Evolutionary conservation across 305 asterid genomes (phyloP).

Genomic region (Fraxinus floribunda): DNA sequence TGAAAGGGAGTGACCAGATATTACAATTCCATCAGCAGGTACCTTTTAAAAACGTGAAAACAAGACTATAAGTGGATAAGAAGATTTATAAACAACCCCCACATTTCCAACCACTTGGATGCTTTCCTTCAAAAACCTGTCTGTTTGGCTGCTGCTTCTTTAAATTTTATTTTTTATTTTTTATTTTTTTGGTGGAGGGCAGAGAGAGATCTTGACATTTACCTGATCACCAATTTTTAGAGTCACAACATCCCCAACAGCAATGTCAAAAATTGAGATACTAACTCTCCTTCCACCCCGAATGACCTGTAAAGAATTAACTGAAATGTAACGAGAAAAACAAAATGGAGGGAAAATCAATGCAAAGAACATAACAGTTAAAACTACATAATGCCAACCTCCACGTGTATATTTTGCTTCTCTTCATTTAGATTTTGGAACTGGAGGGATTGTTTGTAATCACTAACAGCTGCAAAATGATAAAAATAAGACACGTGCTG

Average conservation of each 20-base stretch:
- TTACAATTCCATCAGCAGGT: constrained; percentile 90
- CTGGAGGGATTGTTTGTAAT: constrained; percentile 93
- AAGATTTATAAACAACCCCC: constrained; percentile 4
- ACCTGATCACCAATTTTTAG: constrained; percentile 99
- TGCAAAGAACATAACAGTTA: constrained; percentile 5
- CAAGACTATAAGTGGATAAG: constrained; percentile 7
- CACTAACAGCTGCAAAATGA: constrained; percentile 75
- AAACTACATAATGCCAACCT: constrained; percentile 43
- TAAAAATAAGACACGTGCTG: constrained; percentile 13
- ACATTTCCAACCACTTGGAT: background rate
- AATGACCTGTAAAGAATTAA: constrained; percentile 57
- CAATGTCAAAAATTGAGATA: constrained; percentile 85
- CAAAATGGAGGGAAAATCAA: background rate
- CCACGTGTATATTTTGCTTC: constrained; percentile 93
- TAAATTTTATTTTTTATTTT: background rate
- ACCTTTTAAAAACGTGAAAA: constrained; percentile 46
- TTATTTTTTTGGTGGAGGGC: background rate
- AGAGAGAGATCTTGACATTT: constrained; percentile 12
- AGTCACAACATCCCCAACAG: constrained; percentile 90
- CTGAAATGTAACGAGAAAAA: constrained; percentile 19
- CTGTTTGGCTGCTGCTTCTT: background rate
- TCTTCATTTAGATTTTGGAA: constrained; percentile 94
- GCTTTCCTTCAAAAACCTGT: constrained; percentile 3
- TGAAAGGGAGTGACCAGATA: constrained; percentile 79
- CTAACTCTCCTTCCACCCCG: constrained; percentile 76